Conservation (phyloP, 768 basidiomycete species). For the Ramaria sp. region DNA sequence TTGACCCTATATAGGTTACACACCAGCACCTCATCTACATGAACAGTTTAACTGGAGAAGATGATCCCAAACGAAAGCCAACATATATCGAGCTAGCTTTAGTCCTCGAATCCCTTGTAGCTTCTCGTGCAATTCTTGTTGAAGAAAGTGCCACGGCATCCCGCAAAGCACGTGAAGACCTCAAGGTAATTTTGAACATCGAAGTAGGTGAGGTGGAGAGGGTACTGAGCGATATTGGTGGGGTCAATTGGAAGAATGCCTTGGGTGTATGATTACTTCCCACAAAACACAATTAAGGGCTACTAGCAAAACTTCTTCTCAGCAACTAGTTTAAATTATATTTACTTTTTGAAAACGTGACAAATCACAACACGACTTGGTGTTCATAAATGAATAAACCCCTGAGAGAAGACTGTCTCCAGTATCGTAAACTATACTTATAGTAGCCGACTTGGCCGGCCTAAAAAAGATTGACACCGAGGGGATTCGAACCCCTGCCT, state of each 20-base stretch:
- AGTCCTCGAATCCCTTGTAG: constrained; percentile 66
- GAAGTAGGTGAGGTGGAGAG: constrained; percentile 80
- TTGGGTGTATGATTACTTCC: constrained; percentile 17
- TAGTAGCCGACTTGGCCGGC: neutral
- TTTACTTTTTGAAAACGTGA: too few relatives aligned
- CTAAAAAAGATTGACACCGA: constrained; percentile 16
- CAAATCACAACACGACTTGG: too few relatives aligned
- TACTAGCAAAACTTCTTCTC: too few relatives aligned
- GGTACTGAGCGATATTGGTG: constrained; percentile 74
- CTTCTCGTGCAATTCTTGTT: constrained; percentile 65
- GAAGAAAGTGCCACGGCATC: constrained; percentile 44
- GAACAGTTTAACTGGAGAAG: constrained; percentile 45
- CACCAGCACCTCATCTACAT: constrained; percentile 68
- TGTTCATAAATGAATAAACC: too few relatives aligned
- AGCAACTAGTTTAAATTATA: too few relatives aligned
- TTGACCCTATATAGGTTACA: constrained; percentile 37
- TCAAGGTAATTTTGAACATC: constrained; percentile 69
- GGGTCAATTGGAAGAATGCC: constrained; percentile 50
- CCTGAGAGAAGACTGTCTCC: too few relatives aligned
- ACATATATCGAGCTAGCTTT: constrained; percentile 50
- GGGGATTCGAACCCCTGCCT: constrained; percentile 21
- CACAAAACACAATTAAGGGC: too few relatives aligned
- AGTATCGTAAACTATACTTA: too few relatives aligned
- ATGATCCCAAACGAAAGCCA: constrained; percentile 49
- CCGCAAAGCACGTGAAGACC: constrained; percentile 51